Evolutionary conservation across 148 eudicot species (phyloP), one percentile per base, ranked within the genome.

Genomic region (Selenicereus undatus): DNA sequence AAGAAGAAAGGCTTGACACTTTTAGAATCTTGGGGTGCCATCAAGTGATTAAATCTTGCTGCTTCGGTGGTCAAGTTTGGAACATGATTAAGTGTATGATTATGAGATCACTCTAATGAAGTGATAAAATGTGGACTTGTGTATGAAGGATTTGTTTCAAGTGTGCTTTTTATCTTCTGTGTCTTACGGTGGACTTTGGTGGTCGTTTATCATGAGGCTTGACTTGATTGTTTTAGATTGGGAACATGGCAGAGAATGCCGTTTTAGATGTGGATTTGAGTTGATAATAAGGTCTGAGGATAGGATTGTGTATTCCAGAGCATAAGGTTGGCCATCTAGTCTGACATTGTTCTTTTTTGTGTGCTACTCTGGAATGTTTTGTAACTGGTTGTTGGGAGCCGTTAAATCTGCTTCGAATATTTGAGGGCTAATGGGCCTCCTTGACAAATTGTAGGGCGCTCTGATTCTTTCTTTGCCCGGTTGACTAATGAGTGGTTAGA

Each of bases 21-120:
- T 21, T 36, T 0, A 36, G 52, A 24, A 14, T 42, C 11, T 8
- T 30, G 79, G 69, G 16, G 36, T 39, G 39, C 14, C 60, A 32
- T 78, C 13, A 45, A 51, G 36, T 51, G 36, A 29, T 0, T 14
- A 26, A 27, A 27, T 26, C 3, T 50, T 45, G 64, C 35, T n/a
- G 64, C 26, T 26, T 69, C 29, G 24, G 45, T 29, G 32, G 26
- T 39, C 10, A 21, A 52, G 27, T 21, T 79, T 35, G 65, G 65
- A 51, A 52, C 14, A 30, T 79, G 81, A 70, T 69, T 54, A 45
- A 22, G 39, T 29, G 22, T 69, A 51, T 79, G 81, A 29, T 70
- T 21, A 26, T 71, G 54, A 45, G 45, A 24, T 65, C 50, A 35
- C 39, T 66, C 16, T 71, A n/a, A 8, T 39, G 14, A 70, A 71